These are phyloP conservation scores for Drechmeria coniospora DNA, from an alignment of 2,329 filamentous ascomycete genomes.

Conservation along the genomic window DNA sequence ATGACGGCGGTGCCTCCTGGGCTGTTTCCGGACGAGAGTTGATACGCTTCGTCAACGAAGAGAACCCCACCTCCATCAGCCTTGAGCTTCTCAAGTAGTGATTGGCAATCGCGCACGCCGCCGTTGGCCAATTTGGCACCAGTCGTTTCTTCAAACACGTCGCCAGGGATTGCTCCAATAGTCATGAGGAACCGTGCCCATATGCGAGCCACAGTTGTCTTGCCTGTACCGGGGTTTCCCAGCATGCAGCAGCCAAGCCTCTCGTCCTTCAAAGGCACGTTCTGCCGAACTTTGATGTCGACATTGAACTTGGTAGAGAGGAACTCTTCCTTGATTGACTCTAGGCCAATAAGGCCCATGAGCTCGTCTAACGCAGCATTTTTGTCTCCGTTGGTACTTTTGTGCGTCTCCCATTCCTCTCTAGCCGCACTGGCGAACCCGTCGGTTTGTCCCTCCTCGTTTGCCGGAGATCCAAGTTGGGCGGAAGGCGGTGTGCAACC, in stretches of 20 bases:
- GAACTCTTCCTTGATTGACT: constrained; percentile 50
- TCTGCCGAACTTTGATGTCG: constrained; percentile 44
- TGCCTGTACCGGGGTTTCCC: constrained; percentile 67
- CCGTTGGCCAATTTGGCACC: constrained; percentile 49
- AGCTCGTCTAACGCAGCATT: constrained; percentile 44
- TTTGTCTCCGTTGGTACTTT: constrained; percentile 30
- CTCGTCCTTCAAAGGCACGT: constrained; percentile 36
- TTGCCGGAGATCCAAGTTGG: too few species aligned
- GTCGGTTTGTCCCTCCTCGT: too few species aligned
- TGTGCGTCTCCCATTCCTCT: constrained; percentile 47
- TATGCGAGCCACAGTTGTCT: constrained; percentile 60
- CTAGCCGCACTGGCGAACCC: constrained; percentile 14
- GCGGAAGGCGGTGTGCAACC: too few species aligned
- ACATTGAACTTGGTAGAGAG: constrained; percentile 47
- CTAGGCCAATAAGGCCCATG: constrained; percentile 58
- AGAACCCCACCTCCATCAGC: constrained; percentile 49
- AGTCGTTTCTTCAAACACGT: constrained; percentile 47
- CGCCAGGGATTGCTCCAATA: constrained; percentile 46
- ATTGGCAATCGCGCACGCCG: constrained; percentile 42
- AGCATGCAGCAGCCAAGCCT: constrained; percentile 48
- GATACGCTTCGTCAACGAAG: constrained; percentile 71
- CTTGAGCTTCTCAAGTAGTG: constrained; percentile 30
- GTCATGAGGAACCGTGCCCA: constrained; percentile 51
- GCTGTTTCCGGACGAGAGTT: constrained; percentile 45
- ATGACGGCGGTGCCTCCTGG: constrained; percentile 45